Base-by-base conservation (phyloP, 441 rosid species). In the Melastoma candidum region DNA sequence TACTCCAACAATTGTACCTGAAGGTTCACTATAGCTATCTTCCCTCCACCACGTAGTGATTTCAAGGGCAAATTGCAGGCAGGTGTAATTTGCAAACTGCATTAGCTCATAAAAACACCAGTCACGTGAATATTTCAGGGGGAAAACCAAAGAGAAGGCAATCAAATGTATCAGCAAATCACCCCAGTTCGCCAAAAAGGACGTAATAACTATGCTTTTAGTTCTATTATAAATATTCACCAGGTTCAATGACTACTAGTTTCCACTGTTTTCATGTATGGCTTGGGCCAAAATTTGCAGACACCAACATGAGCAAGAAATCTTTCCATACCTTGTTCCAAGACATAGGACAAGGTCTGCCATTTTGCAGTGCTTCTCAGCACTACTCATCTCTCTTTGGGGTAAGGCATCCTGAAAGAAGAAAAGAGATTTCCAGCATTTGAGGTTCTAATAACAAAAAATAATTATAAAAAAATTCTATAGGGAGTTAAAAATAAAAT, bases 11-110 rank as follows among this genome's bases (percentile, higher is more conserved):
- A 26, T 36, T 57, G n/a, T 71, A 88, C 98, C 94, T 92, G 98
- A 60, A 88, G 95, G 71, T 92, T 92, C 54, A 88, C 98, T 43
- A 92, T 92, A 9, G 82, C 92, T 52, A 92, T 84, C 76, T 88
- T 80, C 43, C 97, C 98, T 54, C 94, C 97, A 68, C 89, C 85
- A 26, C 73, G 78, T 50, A 85, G 89, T 76, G 79, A 92, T 69
- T 84, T 85, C 61, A 92, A 81, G 41, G 98, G 98, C 74, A 92
- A 71, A 68, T 92, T 92, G 85, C 98, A 92, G 27, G 98, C 98
- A 48, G 98, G 98, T 59, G 98, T 92, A 56, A 92, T 92, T 82
- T 92, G 98, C 95, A 92, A 82, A 78, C 98, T 92, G 87, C 65
- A 75, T 1, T 32, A 36, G 6, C 45, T 36, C 46, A 52, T 12